Base-by-base conservation (phyloP, 2,329 filamentous ascomycete species). In the Iodosphaeria phyllophila region DNA sequence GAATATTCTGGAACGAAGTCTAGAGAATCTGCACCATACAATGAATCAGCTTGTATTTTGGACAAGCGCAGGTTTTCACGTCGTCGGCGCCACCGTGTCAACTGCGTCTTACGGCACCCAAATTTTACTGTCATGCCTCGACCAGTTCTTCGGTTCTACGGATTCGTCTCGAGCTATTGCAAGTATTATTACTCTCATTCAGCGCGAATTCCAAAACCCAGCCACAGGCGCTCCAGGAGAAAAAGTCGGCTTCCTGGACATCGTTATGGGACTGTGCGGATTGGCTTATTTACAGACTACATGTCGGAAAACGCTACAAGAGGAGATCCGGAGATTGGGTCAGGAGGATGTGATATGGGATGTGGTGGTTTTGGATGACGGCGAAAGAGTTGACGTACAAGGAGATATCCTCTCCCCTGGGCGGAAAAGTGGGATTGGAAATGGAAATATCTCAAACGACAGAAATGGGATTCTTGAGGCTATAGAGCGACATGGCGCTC, bases 121-220 rank as follows among this genome's bases (percentile, higher is more conserved):
- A 30, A 47, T 71, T 16, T 46, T 71, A 1, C 48, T 75, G 6
- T 58, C 58, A 3, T 60, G 63, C 1, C 48, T 76, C 13, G 70
- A 76, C 38, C 63, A 69, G 32, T 60, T 74, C 19, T 63, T 75
- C 15, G 71, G 71, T 9, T 71, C 66, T 3, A 75, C 71, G n/a
- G 71, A 76, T 40, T 73, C 69, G 3, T 74, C 70, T 2, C 52
- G 69, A 20, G 70, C 71, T 8, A 71, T 75, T 30, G 66, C 69
- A 3, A 70, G 67, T 40, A 74, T 76, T 37, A 59, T 75, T 33
- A 64, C 64, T 1, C 48, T 75, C 16, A 60, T 75, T 23, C 58
- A 66, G 16, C 58, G 67, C 29, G 71, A 75, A 41, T 72, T 75
- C 30, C 59, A 62, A 26, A 70, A 72, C 29, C 66, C 69, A 1